phyloP scores from a whole-genome alignment of 169 alveolate genomes.

The Plasmodium gaboni region DNA sequence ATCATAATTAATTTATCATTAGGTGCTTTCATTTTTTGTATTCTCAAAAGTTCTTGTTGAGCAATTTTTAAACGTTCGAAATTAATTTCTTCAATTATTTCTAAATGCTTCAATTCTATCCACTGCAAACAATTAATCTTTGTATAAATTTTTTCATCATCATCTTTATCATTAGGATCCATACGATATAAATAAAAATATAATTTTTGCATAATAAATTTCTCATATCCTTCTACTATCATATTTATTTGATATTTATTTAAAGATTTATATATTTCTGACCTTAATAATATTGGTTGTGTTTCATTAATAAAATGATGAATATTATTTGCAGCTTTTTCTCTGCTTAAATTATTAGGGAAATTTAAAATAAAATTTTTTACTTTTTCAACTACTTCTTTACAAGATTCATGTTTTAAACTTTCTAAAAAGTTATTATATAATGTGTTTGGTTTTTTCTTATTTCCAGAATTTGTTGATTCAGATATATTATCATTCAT shows the following conservation, averaged over 20 bases:
- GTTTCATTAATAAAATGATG: constrained; percentile 78
- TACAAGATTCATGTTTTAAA: constrained; percentile 85
- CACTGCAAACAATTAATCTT: constrained; percentile 82
- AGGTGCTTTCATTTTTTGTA: constrained; percentile 80
- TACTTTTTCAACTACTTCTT: constrained; percentile 82
- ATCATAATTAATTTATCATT: constrained; percentile 84
- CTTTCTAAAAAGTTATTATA: constrained; percentile 85
- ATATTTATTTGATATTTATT: constrained; percentile 63
- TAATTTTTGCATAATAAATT: constrained; percentile 79
- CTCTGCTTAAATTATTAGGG: constrained; percentile 80
- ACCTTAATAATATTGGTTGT: constrained; percentile 36
- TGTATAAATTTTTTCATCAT: constrained; percentile 81
- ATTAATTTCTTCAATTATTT: constrained; percentile 48
- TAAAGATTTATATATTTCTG: constrained; percentile 76
- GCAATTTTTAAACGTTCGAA: constrained; percentile 30
- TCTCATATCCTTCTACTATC: constrained; percentile 62
- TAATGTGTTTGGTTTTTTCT: constrained; percentile 79
- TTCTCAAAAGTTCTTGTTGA: constrained; percentile 63
- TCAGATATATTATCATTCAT: constrained; percentile 2
- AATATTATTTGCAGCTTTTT: constrained; percentile 80
- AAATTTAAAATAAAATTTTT: constrained; percentile 64
- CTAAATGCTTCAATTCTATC: constrained; percentile 83
- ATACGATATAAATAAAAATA: constrained; percentile 77
- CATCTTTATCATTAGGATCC: constrained; percentile 81
- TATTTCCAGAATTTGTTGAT: constrained; percentile 3